These are phyloP conservation scores for Alternaria gaisen DNA, from an alignment of 2,329 filamentous ascomycete species.

Conservation along the genomic window DNA sequence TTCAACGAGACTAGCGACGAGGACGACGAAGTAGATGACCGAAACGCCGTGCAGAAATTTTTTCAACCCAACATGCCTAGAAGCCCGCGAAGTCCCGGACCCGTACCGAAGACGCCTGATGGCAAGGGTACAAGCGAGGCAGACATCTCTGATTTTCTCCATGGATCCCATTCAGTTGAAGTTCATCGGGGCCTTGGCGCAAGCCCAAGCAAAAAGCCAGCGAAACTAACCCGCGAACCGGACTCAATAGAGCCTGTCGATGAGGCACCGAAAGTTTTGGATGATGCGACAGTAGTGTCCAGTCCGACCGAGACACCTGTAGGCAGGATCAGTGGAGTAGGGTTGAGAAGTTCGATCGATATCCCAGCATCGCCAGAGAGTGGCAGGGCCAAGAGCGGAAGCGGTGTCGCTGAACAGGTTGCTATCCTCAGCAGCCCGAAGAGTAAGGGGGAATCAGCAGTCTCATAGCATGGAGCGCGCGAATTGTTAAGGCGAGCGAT, in stretches of 20 bases:
- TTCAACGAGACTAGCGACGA: slow-evolving; percentile 60
- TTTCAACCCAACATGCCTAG: slow-evolving; percentile 41
- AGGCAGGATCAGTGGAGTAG: slow-evolving; percentile 37
- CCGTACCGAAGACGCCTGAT: slow-evolving; percentile 29
- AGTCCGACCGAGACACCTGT: slow-evolving; percentile 37
- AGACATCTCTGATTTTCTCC: slow-evolving; percentile 53
- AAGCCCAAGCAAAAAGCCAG: slow-evolving; percentile 29
- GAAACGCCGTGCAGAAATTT: slow-evolving; percentile 48
- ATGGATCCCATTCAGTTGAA: slow-evolving; percentile 36
- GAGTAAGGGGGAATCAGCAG: slow-evolving; percentile 13
- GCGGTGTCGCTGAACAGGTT: slow-evolving; percentile 45
- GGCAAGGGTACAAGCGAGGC: slow-evolving; percentile 48
- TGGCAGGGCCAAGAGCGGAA: slow-evolving; percentile 31
- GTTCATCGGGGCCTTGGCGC: slow-evolving; percentile 53
- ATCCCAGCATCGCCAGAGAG: slow-evolving; percentile 26
- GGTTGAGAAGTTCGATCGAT: slow-evolving; percentile 47
- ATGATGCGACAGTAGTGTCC: slow-evolving; percentile 21
- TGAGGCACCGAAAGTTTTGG: slow-evolving; percentile 22
- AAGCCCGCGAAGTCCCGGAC: slow-evolving; percentile 22
- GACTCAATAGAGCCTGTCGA: slow-evolving; percentile 42
- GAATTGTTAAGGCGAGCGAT: not conserved
- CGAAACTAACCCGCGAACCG: slow-evolving; percentile 30
- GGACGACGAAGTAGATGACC: slow-evolving; percentile 55
- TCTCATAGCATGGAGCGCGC: slow-evolving; percentile 6
- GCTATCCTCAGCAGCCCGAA: slow-evolving; percentile 40